Percentiles rank a stretch among this genome's conserved stretches.
Evolutionary conservation across 305 asterid genomes (phyloP).

Genomic region (Fraxinus velutina): DNA sequence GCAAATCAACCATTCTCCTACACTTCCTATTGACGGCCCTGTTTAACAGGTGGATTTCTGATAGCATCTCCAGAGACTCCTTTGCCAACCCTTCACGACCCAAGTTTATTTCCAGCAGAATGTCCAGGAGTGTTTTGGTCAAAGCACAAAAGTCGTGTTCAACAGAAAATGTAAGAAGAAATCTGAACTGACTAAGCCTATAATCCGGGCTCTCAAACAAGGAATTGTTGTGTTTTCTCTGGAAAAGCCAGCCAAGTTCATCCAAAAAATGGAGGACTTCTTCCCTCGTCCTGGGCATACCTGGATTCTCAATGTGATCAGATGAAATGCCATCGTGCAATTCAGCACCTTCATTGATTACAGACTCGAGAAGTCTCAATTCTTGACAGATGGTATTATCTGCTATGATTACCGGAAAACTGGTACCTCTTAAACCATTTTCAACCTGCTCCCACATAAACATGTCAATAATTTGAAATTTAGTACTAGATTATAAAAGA

Average conservation of each 20-base stretch:
- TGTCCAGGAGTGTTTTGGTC: conserved; percentile 58
- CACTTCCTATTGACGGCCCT: conserved; percentile 70
- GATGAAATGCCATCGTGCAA: conserved; percentile 18
- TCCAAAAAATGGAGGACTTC: conserved; percentile 57
- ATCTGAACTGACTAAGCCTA: conserved; percentile 53
- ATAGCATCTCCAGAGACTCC: conserved; percentile 63
- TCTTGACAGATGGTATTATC: conserved; percentile 67
- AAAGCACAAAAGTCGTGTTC: conserved; percentile 65
- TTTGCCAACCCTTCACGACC: conserved; percentile 41
- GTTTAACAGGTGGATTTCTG: conserved; percentile 69
- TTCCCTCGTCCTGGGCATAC: conserved; percentile 40
- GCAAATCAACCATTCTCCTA: conserved; percentile 58
- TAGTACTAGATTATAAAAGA: background rate
- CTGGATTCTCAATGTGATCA: conserved; percentile 28
- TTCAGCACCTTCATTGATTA: conserved; percentile 36
- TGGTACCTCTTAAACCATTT: conserved; percentile 49
- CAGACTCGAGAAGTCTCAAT: conserved; percentile 61
- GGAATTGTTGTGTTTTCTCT: conserved; percentile 51
- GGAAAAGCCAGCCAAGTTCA: conserved; percentile 88
- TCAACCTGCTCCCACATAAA: conserved; percentile 48
- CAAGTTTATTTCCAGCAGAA: conserved; percentile 56
- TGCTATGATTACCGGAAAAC: conserved; percentile 76
- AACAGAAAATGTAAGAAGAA: conserved; percentile 63
- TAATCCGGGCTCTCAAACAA: conserved; percentile 50
- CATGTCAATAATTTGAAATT: conserved; percentile 2